These are phyloP conservation scores for Monilinia fructicola DNA, from an alignment of 2,329 filamentous ascomycete species.

Conservation along the genomic window DNA sequence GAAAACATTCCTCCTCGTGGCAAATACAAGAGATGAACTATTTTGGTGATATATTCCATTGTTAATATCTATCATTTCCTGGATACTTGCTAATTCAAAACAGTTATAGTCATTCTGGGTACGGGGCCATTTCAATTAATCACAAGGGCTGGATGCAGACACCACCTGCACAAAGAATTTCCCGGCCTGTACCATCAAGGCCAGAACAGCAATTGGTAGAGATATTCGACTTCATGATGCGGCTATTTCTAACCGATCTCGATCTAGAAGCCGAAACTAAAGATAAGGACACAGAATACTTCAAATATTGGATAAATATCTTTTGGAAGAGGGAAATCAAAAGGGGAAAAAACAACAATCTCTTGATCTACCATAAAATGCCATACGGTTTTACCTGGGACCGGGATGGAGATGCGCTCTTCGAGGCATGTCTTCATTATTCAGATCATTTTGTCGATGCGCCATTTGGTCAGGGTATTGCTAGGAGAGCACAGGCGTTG, in stretches of 20 bases:
- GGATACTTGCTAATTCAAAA: not conserved
- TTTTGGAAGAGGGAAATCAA: not conserved
- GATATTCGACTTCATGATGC: constrained; percentile 7
- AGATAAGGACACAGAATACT: not conserved
- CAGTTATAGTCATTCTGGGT: not conserved
- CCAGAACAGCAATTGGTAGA: not conserved
- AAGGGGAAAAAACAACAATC: too few species aligned
- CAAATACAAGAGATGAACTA: constrained; percentile 8
- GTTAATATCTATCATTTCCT: not conserved
- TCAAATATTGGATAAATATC: not conserved
- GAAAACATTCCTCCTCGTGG: constrained; percentile 16
- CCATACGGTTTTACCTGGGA: not conserved
- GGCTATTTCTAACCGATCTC: not conserved
- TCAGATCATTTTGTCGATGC: constrained; percentile 1
- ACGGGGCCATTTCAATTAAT: not conserved
- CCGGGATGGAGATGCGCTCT: not conserved
- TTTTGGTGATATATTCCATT: not conserved
- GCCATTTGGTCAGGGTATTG: not conserved
- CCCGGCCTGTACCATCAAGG: not conserved
- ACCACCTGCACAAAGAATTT: not conserved
- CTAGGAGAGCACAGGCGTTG: not conserved
- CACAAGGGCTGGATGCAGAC: not conserved
- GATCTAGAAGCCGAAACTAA: not conserved
- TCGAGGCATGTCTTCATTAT: not conserved
- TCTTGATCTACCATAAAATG: not conserved